Evolutionary conservation across 2,329 filamentous ascomycete species (phyloP).

Genomic region (Trichocomaceae sp.): DNA sequence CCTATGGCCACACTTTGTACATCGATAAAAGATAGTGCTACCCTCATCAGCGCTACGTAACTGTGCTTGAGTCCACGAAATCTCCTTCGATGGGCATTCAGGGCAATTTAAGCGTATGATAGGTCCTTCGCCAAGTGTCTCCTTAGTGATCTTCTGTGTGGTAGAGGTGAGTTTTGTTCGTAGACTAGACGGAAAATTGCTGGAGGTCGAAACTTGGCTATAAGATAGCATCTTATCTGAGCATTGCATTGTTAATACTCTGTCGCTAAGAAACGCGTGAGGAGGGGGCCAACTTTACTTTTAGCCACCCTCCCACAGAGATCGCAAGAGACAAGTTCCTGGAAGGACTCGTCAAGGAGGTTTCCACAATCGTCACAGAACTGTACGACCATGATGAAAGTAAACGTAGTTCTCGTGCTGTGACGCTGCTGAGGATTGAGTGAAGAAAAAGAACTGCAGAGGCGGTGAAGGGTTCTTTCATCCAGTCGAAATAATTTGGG

Average conservation of each 20-base stretch:
- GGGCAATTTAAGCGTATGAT: slow-evolving; percentile 15
- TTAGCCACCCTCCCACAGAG: slow-evolving; percentile 16
- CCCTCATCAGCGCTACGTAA: slow-evolving; percentile 85
- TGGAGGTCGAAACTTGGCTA: slow-evolving; percentile 12
- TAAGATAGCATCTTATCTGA: slow-evolving; percentile 13
- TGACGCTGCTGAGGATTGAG: too few species aligned
- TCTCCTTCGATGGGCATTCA: slow-evolving; percentile 17
- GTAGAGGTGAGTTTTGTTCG: slow-evolving; percentile 15
- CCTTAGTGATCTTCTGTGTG: slow-evolving; percentile 6
- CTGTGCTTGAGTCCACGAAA: slow-evolving; percentile 42
- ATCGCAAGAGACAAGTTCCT: slow-evolving; percentile 13
- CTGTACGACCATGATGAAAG: slow-evolving; percentile 11
- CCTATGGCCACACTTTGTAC: slow-evolving; percentile 33
- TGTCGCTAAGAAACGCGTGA: neutral
- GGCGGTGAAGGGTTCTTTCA: too few species aligned
- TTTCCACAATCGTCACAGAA: slow-evolving; percentile 19
- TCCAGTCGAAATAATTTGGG: too few species aligned
- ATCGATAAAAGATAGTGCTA: slow-evolving; percentile 76
- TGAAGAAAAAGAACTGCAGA: neutral
- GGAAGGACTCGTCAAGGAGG: slow-evolving; percentile 14
- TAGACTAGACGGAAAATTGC: slow-evolving; percentile 17
- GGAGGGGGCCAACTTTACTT: slow-evolving; percentile 8
- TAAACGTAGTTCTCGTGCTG: neutral
- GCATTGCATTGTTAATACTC: neutral
- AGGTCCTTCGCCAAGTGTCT: slow-evolving; percentile 6